Evolutionary conservation across 1,284 basidiomycete species (phyloP).

Genomic region (Boletus sp.): DNA sequence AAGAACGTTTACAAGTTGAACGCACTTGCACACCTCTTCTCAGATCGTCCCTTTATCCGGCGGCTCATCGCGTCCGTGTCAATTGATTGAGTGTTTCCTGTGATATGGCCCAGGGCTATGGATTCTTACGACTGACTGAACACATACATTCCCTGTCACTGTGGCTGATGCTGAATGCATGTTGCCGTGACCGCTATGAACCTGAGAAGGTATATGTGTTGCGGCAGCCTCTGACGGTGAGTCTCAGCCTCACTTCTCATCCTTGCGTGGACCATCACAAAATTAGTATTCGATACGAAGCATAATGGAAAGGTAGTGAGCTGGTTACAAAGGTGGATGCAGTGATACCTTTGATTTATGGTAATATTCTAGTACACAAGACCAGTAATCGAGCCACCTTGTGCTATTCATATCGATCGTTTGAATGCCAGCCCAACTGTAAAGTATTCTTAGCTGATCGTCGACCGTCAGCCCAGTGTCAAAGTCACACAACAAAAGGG

Average conservation of each 20-base stretch:
- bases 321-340: background rate
- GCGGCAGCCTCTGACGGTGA: background rate
- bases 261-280: background rate
- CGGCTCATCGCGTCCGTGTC: conserved; percentile 7
- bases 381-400: no score
- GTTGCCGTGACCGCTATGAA: background rate
- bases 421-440: no score
- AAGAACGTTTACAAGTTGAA: background rate
- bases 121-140: background rate
- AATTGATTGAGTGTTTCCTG: conserved; percentile 19
- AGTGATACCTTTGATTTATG: no score
- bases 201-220: background rate
- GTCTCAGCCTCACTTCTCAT: background rate
- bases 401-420: no score
- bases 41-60: conserved; percentile 18
- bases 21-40: conserved; percentile 24
- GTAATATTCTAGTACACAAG: no score
- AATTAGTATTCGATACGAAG: background rate
- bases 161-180: background rate
- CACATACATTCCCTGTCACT: no score
- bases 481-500: background rate
- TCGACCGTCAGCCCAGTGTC: no score
- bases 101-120: no score
- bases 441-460: no score
- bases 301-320: background rate